Evolutionary conservation across 495 filamentous ascomycete species (phyloP).

Genomic region (Aspergillus haitiensis): DNA sequence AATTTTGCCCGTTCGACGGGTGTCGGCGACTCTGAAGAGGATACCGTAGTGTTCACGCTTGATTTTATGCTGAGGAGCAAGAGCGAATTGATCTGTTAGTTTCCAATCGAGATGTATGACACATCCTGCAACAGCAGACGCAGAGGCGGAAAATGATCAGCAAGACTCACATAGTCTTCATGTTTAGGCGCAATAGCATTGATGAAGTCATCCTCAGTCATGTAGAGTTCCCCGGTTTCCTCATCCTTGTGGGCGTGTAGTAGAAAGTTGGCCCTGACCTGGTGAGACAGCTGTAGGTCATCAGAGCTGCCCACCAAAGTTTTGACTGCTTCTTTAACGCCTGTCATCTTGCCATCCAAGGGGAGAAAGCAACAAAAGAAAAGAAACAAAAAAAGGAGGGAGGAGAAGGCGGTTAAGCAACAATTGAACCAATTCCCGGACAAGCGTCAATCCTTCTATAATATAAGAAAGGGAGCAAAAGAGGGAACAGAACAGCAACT

Average conservation of each 20-base stretch:
- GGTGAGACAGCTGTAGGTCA: constrained; percentile 62
- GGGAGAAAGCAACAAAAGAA: constrained; percentile 13
- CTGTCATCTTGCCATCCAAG: constrained; percentile 45
- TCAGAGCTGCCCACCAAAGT: constrained; percentile 62
- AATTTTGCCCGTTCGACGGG: constrained; percentile 66
- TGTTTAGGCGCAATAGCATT: constrained; percentile 81
- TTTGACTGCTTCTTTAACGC: constrained; percentile 71
- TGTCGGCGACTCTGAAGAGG: constrained; percentile 87
- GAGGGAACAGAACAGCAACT: constrained; percentile 5
- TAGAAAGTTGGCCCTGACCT: constrained; percentile 70
- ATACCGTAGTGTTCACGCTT: constrained; percentile 91
- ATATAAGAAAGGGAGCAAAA: constrained; percentile 7
- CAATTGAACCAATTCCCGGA: not conserved
- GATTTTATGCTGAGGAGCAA: constrained; percentile 80
- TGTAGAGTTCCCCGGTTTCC: constrained; percentile 70
- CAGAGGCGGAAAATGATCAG: not conserved
- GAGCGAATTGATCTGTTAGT: constrained; percentile 20
- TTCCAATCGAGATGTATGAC: constrained; percentile 17
- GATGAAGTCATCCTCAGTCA: constrained; percentile 83
- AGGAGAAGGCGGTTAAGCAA: constrained; percentile 1
- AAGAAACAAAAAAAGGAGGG: constrained; percentile 14
- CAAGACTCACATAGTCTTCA: constrained; percentile 81
- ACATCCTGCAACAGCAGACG: constrained; percentile 12
- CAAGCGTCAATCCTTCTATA: not conserved
- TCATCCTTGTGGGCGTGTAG: constrained; percentile 75